These are phyloP conservation scores for Trifolium repens DNA, from an alignment of 306 rosid species.

Conservation along the genomic window DNA sequence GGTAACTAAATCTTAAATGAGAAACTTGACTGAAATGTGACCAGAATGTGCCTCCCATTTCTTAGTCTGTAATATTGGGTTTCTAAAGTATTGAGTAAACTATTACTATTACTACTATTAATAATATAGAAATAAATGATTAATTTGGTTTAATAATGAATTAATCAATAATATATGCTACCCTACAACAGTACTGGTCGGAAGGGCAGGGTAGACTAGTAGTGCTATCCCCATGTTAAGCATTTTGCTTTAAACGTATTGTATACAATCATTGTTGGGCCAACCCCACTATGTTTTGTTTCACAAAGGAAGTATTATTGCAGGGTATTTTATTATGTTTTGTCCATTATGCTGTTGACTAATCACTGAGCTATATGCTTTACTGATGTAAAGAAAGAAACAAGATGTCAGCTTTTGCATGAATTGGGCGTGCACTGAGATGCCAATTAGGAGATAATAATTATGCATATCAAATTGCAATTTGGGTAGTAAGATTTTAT, in stretches of 20 bases:
- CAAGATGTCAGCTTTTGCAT: not conserved
- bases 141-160: not conserved
- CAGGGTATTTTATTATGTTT: constrained; percentile 1
- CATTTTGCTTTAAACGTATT: not conserved
- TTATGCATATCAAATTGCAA: not conserved
- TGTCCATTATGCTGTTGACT: not conserved
- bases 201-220: constrained; percentile 1
- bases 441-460: not conserved
- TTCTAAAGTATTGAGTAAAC: not conserved
- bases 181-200: not conserved
- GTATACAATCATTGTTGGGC: not conserved
- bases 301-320: not conserved
- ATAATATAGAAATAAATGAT: not conserved
- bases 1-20: not conserved
- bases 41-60: not conserved
- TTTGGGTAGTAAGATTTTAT: not conserved
- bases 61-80: not conserved
- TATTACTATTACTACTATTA: not conserved
- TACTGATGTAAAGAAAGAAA: not conserved
- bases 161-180: not conserved
- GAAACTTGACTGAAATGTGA: not conserved
- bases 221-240: constrained; percentile 4
- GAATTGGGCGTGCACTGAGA: constrained; percentile 1
- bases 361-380: constrained; percentile 1
- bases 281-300: constrained; percentile 1